phyloP scores from a whole-genome alignment of 2,329 filamentous ascomycete species.

The Graphilbum sp. region DNA sequence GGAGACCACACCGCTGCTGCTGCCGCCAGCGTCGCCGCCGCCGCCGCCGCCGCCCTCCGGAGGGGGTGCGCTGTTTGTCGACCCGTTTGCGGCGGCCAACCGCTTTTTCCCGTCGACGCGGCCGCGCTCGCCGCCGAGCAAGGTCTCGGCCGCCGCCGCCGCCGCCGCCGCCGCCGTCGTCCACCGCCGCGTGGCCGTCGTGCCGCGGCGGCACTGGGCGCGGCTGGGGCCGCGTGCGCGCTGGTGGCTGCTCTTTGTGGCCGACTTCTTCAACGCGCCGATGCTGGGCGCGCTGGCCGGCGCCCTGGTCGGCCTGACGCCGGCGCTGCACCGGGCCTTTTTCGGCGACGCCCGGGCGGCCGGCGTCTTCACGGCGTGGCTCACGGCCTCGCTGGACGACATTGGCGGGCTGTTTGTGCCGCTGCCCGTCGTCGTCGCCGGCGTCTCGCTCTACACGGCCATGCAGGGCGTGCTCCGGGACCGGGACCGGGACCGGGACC shows the following conservation, averaged over 20 bases:
- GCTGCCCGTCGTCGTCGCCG: slow-evolving; percentile 48
- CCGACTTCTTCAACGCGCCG: slow-evolving; percentile 42
- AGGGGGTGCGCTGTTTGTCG: slow-evolving; percentile 5
- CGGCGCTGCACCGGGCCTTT: slow-evolving; percentile 42
- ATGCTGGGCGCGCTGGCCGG: slow-evolving; percentile 43
- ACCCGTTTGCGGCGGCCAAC: slow-evolving; percentile 9
- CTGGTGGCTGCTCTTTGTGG: slow-evolving; percentile 20
- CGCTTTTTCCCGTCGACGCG: slow-evolving; percentile 16
- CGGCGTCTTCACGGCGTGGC: slow-evolving; percentile 49
- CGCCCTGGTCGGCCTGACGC: slow-evolving; percentile 40
- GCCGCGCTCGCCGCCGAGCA: neutral
- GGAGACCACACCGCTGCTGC: neutral
- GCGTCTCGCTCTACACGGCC: slow-evolving; percentile 44
- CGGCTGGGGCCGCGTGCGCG: slow-evolving; percentile 12
- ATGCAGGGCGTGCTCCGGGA: slow-evolving; percentile 29
- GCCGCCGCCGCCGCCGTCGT: too few species aligned
- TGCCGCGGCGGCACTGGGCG: slow-evolving; percentile 14
- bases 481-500: too few species aligned
- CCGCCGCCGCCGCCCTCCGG: too few species aligned
- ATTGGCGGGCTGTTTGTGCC: slow-evolving; percentile 48
- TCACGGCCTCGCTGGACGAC: slow-evolving; percentile 44
- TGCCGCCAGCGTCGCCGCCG: too few species aligned
- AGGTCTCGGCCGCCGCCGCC: neutral
- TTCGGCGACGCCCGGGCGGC: slow-evolving; percentile 40
- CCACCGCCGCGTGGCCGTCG: slow-evolving; percentile 12